Conservation (phyloP, 2,329 filamentous ascomycete genomes). For the Clarireedia paspali region DNA sequence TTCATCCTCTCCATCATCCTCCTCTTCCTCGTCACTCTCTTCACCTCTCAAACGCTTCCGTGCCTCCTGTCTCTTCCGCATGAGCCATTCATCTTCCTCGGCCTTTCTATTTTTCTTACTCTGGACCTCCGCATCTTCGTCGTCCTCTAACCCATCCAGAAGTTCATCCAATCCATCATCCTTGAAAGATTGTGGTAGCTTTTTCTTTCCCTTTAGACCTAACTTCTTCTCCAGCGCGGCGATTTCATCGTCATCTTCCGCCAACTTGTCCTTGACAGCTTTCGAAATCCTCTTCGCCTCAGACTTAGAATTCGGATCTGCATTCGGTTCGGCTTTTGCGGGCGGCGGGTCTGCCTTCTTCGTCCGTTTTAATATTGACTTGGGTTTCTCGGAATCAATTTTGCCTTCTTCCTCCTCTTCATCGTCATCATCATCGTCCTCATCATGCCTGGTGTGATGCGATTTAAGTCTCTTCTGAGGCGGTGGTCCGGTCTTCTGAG, state of each 20-base stretch:
- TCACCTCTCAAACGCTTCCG: constrained; percentile 10
- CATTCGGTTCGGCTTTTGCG: constrained; percentile 25
- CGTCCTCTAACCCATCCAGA: constrained; percentile 51
- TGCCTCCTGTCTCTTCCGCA: constrained; percentile 46
- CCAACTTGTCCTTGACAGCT: constrained; percentile 54
- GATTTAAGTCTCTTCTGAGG: constrained; percentile 22
- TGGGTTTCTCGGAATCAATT: background rate
- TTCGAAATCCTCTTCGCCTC: constrained; percentile 16
- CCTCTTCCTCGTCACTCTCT: background rate
- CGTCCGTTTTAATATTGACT: constrained; percentile 1
- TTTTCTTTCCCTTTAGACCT: constrained; percentile 67
- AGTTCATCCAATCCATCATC: constrained; percentile 81
- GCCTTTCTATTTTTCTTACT: constrained; percentile 49
- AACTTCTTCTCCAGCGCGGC: constrained; percentile 79
- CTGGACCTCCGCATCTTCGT: constrained; percentile 37
- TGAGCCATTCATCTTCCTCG: constrained; percentile 53
- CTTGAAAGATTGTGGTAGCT: constrained; percentile 61
- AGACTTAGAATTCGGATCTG: constrained; percentile 7
- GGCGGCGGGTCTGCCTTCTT: constrained; percentile 7
- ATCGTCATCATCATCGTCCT: background rate
- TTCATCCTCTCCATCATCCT: constrained; percentile 4
- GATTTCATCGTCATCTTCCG: constrained; percentile 82
- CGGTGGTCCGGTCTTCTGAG: constrained; percentile 19
- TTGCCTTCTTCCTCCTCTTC: constrained; percentile 6
- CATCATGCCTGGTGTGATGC: constrained; percentile 10